Conservation (phyloP, 2,329 filamentous ascomycete species). For the Calonectria honghensis region DNA sequence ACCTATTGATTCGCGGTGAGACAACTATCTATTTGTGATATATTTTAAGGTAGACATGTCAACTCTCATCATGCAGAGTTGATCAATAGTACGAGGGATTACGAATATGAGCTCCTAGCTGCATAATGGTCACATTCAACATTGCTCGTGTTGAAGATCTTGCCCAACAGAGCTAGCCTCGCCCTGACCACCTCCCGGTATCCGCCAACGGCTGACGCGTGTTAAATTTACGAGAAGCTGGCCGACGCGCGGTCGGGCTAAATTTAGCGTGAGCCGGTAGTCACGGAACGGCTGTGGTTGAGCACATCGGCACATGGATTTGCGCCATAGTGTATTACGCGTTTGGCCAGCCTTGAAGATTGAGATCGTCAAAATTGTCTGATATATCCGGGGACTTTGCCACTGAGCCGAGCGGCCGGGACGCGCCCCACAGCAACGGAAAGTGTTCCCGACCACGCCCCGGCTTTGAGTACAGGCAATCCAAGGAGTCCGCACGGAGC, state of each 20-base stretch:
- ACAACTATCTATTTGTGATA: not conserved
- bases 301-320: not conserved
- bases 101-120: not conserved
- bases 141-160: not conserved
- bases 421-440: not conserved
- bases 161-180: not conserved
- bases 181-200: not conserved
- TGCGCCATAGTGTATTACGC: constrained; percentile 4
- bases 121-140: not conserved
- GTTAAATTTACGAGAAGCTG: not conserved
- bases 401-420: not conserved
- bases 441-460: not conserved
- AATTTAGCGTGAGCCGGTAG: not conserved
- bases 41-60: not conserved
- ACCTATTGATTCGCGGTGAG: not conserved
- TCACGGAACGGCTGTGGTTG: not conserved
- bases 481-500: not conserved
- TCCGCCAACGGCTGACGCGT: constrained; percentile 13
- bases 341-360: not conserved
- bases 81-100: not conserved
- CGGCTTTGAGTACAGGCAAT: not conserved
- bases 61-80: not conserved
- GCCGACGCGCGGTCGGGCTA: constrained; percentile 1
- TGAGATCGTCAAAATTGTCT: constrained; percentile 14
- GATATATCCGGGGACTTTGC: not conserved